Evolutionary conservation across 768 basidiomycete species (phyloP).

Genomic region (Floccularia luteovirens): DNA sequence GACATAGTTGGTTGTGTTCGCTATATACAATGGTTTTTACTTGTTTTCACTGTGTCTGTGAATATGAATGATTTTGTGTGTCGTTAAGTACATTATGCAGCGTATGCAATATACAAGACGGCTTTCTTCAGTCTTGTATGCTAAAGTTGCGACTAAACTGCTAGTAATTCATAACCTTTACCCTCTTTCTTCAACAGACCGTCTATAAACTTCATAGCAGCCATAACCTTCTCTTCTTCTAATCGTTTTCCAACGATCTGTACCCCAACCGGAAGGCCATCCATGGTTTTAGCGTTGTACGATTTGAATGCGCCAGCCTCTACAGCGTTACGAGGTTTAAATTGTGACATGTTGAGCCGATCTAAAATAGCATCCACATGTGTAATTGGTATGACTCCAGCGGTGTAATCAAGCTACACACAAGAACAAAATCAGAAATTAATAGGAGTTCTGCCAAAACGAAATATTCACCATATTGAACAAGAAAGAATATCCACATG

Average conservation of each 20-base stretch:
- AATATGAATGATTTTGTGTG: no score
- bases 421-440: neutral
- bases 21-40: no score
- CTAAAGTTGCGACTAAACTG: no score
- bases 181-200: conserved; percentile 18
- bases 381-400: conserved; percentile 53
- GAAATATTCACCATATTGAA: conserved; percentile 45
- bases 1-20: no score
- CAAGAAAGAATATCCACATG: conserved; percentile 53
- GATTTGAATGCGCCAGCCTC: conserved; percentile 38
- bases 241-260: conserved; percentile 52
- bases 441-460: neutral
- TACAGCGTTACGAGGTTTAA: conserved; percentile 30
- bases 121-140: no score
- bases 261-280: conserved; percentile 52
- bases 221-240: conserved; percentile 58
- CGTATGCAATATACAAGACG: no score
- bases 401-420: conserved; percentile 31
- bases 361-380: conserved; percentile 38
- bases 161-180: conserved; percentile 1
- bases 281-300: conserved; percentile 46
- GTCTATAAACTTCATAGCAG: conserved; percentile 50
- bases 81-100: no score
- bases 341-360: conserved; percentile 17
- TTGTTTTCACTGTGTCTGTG: no score